Base-by-base conservation (phyloP, 306 rosid species). In the Biancaea sappan region DNA sequence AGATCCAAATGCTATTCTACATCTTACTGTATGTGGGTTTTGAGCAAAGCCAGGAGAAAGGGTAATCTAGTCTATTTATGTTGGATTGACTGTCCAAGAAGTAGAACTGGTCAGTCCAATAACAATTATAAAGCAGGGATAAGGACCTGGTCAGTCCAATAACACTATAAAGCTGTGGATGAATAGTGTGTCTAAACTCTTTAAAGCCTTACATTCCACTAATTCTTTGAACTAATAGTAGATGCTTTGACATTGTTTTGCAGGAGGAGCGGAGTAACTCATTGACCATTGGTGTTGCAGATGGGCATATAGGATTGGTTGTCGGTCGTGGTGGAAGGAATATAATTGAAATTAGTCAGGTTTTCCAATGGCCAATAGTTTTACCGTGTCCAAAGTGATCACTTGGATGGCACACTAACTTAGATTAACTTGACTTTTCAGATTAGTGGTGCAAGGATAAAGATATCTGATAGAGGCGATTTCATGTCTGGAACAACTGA, bases 311-410 rank as follows among this genome's bases (percentile, higher is more conserved):
- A 8, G 99, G 99, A 18, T 80, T 95, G 84, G 99, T 95, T 86
- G 97, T 95, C 72, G 99, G 99, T 50, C 99, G 99, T 58, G 97
- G 96, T 60, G 99, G 99, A 83, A 92, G 98, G 86, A 95, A 86
- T 79, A 86, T 95, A 80, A 79, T 77, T 75, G 99, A 92, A 73
- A 95, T 95, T 44, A 92, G 97, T 78, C 99, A 95, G 99, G 99
- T 95, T 83, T 67, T 59, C 59, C 72, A 34, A 48, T 77, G 32
- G 68, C 43, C 73, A 35, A 75, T 58, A 1, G n/a, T 54, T 26
- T 75, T 67, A n/a, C 31, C 19, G 41, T 44, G 56, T 56, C 29
- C 57, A 29, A 29, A 19, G 66, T 44, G 76, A 73, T 77, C n/a
- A 51, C 67, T 68, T 14, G 4, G 22, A 26, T 22, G 28, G 50